Evolutionary conservation across 257 asterid genomes (phyloP).

Genomic region (Perilla frutescens): DNA sequence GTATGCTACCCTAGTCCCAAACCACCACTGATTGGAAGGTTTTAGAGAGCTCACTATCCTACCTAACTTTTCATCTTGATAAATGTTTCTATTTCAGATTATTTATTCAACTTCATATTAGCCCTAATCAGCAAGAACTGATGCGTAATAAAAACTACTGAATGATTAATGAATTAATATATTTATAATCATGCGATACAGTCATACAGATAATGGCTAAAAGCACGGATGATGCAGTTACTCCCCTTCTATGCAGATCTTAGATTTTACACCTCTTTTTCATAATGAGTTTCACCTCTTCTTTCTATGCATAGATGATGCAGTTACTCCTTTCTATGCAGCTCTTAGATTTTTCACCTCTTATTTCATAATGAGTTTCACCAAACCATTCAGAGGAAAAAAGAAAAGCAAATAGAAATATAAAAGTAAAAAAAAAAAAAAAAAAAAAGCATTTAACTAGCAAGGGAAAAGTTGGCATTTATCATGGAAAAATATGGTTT

Average conservation of each 20-base stretch:
- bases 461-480: background rate
- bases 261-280: background rate
- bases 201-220: background rate
- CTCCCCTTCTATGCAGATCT: background rate
- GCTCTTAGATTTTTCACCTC: too few species aligned
- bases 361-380: background rate
- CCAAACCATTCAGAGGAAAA: conserved; percentile 6
- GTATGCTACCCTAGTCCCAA: conserved; percentile 1
- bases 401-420: background rate
- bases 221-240: conserved; percentile 13
- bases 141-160: conserved; percentile 3
- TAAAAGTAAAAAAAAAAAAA: too few species aligned
- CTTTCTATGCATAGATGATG: too few species aligned
- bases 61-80: conserved; percentile 22
- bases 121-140: conserved; percentile 3
- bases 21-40: conserved; percentile 9
- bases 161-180: background rate
- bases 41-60: background rate
- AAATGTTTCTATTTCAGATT: background rate
- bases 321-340: too few species aligned
- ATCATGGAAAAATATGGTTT: background rate
- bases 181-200: conserved; percentile 1
- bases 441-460: background rate
- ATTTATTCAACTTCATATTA: conserved; percentile 13
- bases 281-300: background rate